These are phyloP conservation scores for Globisporangium nunn DNA, from an alignment of 352 stramenopile genomes.

Conservation along the genomic window DNA sequence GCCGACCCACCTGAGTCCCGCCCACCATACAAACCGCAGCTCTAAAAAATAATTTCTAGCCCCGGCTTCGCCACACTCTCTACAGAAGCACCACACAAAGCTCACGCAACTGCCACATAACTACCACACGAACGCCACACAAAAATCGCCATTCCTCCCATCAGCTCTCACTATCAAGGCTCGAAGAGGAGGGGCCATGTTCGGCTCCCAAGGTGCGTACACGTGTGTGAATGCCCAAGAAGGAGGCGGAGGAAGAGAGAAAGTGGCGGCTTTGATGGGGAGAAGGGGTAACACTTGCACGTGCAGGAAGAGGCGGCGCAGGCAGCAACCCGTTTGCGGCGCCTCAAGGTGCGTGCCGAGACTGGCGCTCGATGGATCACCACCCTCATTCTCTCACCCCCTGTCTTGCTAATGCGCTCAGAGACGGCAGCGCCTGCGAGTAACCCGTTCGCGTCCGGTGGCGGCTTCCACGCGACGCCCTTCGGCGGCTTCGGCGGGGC, in stretches of 20 bases:
- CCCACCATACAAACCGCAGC: too few species aligned
- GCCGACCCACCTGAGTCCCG: too few species aligned
- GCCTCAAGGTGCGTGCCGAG: slow-evolving; percentile 3
- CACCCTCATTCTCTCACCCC: background rate
- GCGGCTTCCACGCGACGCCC: slow-evolving; percentile 9
- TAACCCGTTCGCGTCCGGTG: slow-evolving; percentile 2
- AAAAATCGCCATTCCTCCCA: too few species aligned
- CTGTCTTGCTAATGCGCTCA: background rate
- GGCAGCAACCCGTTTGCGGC: slow-evolving; percentile 1
- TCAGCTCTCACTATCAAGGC: too few species aligned
- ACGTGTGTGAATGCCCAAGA: background rate
- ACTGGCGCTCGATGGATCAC: background rate
- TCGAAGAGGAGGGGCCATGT: slow-evolving; percentile 5
- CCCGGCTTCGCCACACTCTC: background rate
- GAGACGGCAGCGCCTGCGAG: background rate
- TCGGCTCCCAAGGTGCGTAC: slow-evolving; percentile 17
- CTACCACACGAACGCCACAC: too few species aligned
- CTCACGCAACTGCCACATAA: too few species aligned
- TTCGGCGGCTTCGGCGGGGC: slow-evolving; percentile 18
- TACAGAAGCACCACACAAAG: too few species aligned
- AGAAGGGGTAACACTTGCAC: background rate
- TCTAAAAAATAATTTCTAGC: too few species aligned
- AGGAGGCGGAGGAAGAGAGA: background rate
- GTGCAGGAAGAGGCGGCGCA: background rate
- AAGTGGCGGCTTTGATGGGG: background rate